A percentile compares a stretch with the other conserved stretches of the same genome.
Conservation (phyloP, 164 flowering plant species). For the Vitis cinerea region DNA sequence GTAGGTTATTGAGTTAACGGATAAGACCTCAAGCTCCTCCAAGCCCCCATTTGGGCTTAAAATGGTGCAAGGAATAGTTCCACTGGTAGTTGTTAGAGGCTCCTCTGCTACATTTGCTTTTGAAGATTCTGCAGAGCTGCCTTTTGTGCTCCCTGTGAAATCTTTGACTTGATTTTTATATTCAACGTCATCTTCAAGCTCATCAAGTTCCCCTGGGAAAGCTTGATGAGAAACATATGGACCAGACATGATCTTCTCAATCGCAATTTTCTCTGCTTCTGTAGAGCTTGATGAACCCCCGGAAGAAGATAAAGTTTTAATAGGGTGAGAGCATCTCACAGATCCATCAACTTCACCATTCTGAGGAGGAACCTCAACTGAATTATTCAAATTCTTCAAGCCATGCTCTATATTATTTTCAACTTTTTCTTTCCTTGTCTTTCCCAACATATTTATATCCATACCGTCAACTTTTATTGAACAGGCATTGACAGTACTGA, state of each 20-base stretch:
- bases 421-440: constrained; percentile 8
- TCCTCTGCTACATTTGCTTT: constrained; percentile 11
- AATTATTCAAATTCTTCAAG: constrained; percentile 9
- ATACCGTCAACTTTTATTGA: constrained; percentile 11
- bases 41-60: constrained; percentile 33
- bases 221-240: constrained; percentile 30
- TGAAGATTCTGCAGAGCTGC: constrained; percentile 17
- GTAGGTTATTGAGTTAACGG: constrained; percentile 6
- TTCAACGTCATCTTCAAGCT: constrained; percentile 52
- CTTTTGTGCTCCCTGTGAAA: constrained; percentile 14
- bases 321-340: constrained; percentile 2
- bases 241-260: constrained; percentile 42
- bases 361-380: constrained; percentile 12
- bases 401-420: constrained; percentile 17
- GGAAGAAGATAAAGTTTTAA: constrained; percentile 8
- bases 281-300: constrained; percentile 26
- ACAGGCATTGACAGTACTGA: constrained; percentile 8
- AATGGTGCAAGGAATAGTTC: constrained; percentile 14
- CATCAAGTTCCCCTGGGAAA: constrained; percentile 49
- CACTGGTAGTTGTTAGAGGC: constrained; percentile 17
- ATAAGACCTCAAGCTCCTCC: constrained; percentile 86
- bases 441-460: constrained; percentile 12
- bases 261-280: constrained; percentile 51
- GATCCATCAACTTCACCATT: constrained; percentile 22
- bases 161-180: constrained; percentile 25